Evolutionary conservation across 805 yeast species (phyloP), one percentile per base, ranked within the genome.

Genomic region (Barnettozyma vustinii): DNA sequence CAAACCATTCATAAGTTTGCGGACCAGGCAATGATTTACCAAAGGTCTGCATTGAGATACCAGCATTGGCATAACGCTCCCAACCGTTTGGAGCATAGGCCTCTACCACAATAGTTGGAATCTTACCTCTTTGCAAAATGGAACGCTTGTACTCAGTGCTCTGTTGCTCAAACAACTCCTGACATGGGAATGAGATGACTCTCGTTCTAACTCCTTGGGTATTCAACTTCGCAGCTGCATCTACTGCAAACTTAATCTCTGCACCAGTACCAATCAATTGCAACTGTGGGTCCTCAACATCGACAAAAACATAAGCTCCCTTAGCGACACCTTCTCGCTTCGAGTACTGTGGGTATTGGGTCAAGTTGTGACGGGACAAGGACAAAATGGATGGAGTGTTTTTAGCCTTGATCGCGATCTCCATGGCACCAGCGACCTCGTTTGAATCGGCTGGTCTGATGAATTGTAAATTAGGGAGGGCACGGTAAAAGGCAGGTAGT

Each of bases 401-500:
- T 15, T 60, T 44, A n/a, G 60, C 47, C 27, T 56, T 53, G 21
- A 64, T 56, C 12, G 67, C 67, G 33, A 50, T 44, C 27, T 62
- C 61, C 63, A 63, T 76, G 18, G 79, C 77, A 16, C 37, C 37
- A 35, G 37, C 37, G 3, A 35, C 37, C 37, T 35, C 37, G 9
- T 35, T 18, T 8, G 18, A 16, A 9, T 35, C 37, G 3, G 37
- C 37, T 35, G 37, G 37, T 35, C 37, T 35, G 18, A 35, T 35
- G 37, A 16, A 35, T 8, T 16, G 63, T 40, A 68, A 44, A 65
- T 76, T 76, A 52, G 81, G 81, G 49, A 72, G 61, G 39, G 81
- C 74, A 56, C 81, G 70, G 67, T 73, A 70, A 60, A 76, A 76
- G 21, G 76, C 73, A 40, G 76, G 60, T 35, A 78, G 66, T 59